phyloP scores from a whole-genome alignment of 495 filamentous ascomycete genomes.

The Jackrogersella minutella region DNA sequence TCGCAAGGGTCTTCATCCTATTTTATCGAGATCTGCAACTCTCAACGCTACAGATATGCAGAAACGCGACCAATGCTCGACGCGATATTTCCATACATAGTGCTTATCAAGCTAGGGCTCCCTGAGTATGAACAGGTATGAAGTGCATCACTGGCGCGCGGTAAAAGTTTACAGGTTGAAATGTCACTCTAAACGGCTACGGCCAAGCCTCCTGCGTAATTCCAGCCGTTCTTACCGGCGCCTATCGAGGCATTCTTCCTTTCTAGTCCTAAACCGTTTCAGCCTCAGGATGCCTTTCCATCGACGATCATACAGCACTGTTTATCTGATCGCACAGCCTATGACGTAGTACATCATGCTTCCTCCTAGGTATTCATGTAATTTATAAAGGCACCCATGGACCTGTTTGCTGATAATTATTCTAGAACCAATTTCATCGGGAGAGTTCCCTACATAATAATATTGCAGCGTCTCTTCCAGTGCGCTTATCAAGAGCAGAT shows the following conservation, averaged over 20 bases:
- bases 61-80: background rate
- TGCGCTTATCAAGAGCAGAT: background rate
- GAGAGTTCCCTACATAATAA: too few species aligned
- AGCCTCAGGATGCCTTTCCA: slow-evolving; percentile 19
- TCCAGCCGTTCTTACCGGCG: background rate
- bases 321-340: slow-evolving; percentile 27
- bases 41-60: slow-evolving; percentile 1
- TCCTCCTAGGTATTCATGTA: background rate
- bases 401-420: background rate
- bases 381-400: background rate
- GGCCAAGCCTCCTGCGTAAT: background rate
- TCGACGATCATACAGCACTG: slow-evolving; percentile 23
- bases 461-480: too few species aligned
- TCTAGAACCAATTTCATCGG: too few species aligned
- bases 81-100: too few species aligned
- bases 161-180: background rate
- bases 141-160: slow-evolving; percentile 16
- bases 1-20: slow-evolving; percentile 2
- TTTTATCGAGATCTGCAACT: slow-evolving; percentile 10
- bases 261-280: slow-evolving; percentile 29
- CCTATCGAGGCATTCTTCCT: slow-evolving; percentile 2
- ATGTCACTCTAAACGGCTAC: too few species aligned
- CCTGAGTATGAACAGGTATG: background rate
- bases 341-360: slow-evolving; percentile 18
- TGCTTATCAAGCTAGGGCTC: background rate